Base-by-base conservation (phyloP, 1,139 yeast species). In the Meyerozyma sp. region DNA sequence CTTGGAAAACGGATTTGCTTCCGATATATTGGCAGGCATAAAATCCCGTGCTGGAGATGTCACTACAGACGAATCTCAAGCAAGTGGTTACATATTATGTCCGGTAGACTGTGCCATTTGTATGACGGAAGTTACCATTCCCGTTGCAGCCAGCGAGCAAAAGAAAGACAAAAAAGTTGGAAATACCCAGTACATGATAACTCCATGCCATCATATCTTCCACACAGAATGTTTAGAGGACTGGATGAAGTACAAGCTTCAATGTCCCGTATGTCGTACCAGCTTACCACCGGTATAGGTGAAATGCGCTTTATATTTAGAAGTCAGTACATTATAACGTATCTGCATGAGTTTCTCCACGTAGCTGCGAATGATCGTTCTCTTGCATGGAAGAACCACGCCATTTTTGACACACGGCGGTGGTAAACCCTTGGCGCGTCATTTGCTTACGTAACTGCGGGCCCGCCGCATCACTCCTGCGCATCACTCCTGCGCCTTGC, bases 161-260 rank as follows among this genome's bases (percentile, higher is more conserved):
- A 34, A 34, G 26, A 34, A 34, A 13, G 37, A 34, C 26, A 46
- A 52, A 38, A 49, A 45, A 42, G 52, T 65, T 29, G 61, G 62
- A 40, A 64, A 66, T 49, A 67, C 69, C 46, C 65, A 68, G 32
- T 89, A 86, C 56, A 89, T 91, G 97, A 81, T 90, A 2, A 89
- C 98, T 0, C 97, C 98, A 1, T 91, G 98, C 60, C 75, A 81
- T 43, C 98, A 91, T 61, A 81, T 89, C 8, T 91, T 90, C 74
- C 98, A 91, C 57, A 76, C 88, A 1, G 83, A 79, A 32, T 91
- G 98, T 65, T 68, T 91, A 53, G 95, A 88, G 57, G 81, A 78
- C 52, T 91, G 98, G 98, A 89, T 91, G 96, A 79, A 84, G 61
- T 85, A 89, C 56, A 86, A 91, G 55, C 65, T 91, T 42, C 96